phyloP scores from a whole-genome alignment of 75 land plant genomes.

The Pseudotsuga menziesii region DNA sequence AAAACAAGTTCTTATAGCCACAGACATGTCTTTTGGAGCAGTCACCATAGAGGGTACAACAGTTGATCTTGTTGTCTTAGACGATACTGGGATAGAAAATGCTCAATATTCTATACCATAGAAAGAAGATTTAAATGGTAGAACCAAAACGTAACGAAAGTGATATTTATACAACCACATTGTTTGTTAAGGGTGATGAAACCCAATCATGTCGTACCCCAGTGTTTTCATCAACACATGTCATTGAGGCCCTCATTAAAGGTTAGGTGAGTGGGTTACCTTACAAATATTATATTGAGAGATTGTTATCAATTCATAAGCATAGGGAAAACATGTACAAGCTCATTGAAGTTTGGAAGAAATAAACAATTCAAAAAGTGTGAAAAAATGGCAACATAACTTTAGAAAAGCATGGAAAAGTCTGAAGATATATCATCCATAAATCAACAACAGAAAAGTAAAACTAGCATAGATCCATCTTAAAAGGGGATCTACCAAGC shows the following conservation, averaged over 20 bases:
- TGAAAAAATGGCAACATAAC: too few relatives aligned
- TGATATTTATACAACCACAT: neutral
- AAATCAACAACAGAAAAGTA: too few relatives aligned
- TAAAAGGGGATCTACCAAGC: too few relatives aligned
- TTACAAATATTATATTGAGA: neutral
- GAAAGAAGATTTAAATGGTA: neutral
- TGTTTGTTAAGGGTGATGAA: neutral
- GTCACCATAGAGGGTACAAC: too few relatives aligned
- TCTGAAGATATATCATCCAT: too few relatives aligned
- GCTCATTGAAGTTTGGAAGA: too few relatives aligned
- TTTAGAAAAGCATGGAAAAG: too few relatives aligned
- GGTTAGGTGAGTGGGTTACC: neutral
- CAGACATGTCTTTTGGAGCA: too few relatives aligned
- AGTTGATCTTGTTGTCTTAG: neutral
- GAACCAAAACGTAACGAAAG: neutral
- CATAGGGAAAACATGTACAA: too few relatives aligned
- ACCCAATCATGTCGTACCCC: neutral
- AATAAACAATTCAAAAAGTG: too few relatives aligned
- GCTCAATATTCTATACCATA: neutral
- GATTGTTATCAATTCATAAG: neutral
- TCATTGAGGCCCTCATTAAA: neutral
- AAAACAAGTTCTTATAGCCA: neutral
- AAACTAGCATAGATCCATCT: too few relatives aligned
- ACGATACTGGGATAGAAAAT: neutral
- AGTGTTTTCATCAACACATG: neutral